phyloP scores from a whole-genome alignment of 2,329 filamentous ascomycete genomes.

The Fusarium poae region DNA sequence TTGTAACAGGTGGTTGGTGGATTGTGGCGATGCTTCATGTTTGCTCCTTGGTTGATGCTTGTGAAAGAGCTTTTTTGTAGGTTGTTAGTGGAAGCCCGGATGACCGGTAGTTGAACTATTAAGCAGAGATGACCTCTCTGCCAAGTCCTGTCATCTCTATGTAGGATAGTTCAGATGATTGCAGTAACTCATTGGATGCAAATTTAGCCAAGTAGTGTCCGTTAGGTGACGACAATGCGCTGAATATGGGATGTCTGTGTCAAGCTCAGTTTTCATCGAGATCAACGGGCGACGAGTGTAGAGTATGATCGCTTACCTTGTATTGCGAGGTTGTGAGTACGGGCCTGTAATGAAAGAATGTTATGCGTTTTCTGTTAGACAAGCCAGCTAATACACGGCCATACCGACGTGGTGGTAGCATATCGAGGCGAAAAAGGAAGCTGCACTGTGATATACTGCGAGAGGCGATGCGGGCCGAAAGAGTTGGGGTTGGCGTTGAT shows the following conservation, averaged over 20 bases:
- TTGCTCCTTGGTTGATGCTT: slow-evolving; percentile 2
- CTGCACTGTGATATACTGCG: not conserved
- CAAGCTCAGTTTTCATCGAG: not conserved
- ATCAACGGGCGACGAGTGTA: not conserved
- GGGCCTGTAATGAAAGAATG: not conserved
- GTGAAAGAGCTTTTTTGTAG: not conserved
- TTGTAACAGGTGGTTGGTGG: not conserved
- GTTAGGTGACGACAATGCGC: not conserved
- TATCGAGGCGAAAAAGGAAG: not conserved
- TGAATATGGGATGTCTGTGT: not conserved
- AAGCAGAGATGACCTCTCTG: not conserved
- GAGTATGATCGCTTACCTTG: not conserved
- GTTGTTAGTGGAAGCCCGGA: not conserved
- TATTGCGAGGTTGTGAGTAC: not conserved
- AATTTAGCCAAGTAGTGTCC: not conserved
- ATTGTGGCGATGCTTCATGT: slow-evolving; percentile 4
- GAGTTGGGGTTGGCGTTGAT: not conserved
- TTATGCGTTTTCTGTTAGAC: not conserved
- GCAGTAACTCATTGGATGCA: not conserved
- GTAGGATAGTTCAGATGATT: not conserved
- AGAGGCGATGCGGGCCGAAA: not conserved
- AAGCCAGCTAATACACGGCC: not conserved
- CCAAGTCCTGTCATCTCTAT: slow-evolving; percentile 3
- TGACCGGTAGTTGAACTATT: not conserved
- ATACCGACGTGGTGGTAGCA: not conserved